A percentile compares a stretch with the other conserved stretches of the same genome.
Evolutionary conservation across 2,329 filamentous ascomycete genomes (phyloP).

Genomic region (Triangularia setosa): DNA sequence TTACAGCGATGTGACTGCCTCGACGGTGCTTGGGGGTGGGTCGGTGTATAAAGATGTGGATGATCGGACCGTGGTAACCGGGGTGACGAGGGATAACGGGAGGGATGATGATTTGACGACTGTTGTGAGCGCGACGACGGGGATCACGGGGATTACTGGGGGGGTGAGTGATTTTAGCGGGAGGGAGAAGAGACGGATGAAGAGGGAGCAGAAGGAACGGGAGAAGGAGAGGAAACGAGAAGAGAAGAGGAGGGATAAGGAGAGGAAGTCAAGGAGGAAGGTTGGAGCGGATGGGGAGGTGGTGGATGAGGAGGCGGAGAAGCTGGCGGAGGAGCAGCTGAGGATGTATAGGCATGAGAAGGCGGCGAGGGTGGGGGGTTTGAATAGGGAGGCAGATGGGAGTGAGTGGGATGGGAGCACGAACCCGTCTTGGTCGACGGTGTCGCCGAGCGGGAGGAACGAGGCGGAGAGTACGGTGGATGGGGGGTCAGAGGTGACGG

Average conservation of each 20-base stretch:
- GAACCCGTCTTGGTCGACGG: constrained; percentile 59
- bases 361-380: constrained; percentile 78
- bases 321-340: constrained; percentile 63
- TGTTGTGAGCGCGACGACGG: constrained; percentile 41
- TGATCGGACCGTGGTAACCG: constrained; percentile 37
- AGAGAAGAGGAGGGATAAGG: constrained; percentile 39
- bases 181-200: constrained; percentile 50
- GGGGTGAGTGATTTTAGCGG: constrained; percentile 54
- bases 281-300: constrained; percentile 57
- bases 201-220: constrained; percentile 47
- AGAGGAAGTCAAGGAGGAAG: constrained; percentile 39
- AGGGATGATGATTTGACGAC: constrained; percentile 40
- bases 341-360: constrained; percentile 83
- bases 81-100: not conserved
- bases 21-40: constrained; percentile 81
- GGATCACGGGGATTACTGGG: constrained; percentile 53
- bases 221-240: constrained; percentile 30
- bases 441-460: constrained; percentile 19
- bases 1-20: constrained; percentile 74
- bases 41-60: constrained; percentile 75
- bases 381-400: constrained; percentile 79
- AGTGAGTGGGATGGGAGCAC: constrained; percentile 72
- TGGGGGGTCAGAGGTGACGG: constrained; percentile 46
- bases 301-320: constrained; percentile 62
- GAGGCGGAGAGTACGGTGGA: constrained; percentile 18